Percentiles rank a stretch among this genome's conserved stretches.
These are phyloP conservation scores for Mycena amicta DNA, from an alignment of 768 basidiomycete genomes.

Conservation along the genomic window DNA sequence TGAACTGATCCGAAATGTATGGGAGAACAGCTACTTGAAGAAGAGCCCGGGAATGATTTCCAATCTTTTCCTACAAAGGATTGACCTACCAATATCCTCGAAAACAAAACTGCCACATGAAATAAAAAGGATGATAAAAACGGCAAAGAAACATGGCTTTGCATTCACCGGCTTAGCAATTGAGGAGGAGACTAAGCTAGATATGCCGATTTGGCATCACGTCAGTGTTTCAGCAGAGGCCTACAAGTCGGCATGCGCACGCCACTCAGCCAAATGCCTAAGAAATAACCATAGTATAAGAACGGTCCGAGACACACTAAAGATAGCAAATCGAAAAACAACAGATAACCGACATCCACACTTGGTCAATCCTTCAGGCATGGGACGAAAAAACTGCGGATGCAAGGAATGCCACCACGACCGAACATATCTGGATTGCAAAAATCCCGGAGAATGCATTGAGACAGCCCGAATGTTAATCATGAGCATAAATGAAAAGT, in stretches of 20 bases:
- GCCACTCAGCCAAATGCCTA: not conserved
- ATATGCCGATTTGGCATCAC: not conserved
- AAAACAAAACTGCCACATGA: not conserved
- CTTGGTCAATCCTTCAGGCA: not conserved
- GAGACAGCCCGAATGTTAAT: not conserved
- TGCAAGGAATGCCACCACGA: not conserved
- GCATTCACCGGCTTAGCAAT: not conserved
- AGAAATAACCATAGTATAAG: not conserved
- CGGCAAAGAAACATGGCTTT: not conserved
- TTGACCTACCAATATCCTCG: not conserved
- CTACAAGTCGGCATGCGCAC: not conserved
- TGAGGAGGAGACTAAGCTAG: not conserved
- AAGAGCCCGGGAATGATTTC: not conserved
- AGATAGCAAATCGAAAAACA: not conserved
- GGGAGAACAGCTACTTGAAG: not conserved
- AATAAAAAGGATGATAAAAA: not conserved
- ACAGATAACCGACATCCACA: not conserved
- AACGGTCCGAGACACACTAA: not conserved
- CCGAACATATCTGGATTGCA: not conserved
- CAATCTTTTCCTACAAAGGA: conserved; percentile 4
- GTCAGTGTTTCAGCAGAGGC: not conserved
- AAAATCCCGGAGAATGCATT: not conserved
- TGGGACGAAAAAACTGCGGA: not conserved
- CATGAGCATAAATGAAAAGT: not conserved
- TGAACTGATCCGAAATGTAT: not conserved